Base-by-base conservation (phyloP, 805 yeast species). In the Spathaspora passalidarum region DNA sequence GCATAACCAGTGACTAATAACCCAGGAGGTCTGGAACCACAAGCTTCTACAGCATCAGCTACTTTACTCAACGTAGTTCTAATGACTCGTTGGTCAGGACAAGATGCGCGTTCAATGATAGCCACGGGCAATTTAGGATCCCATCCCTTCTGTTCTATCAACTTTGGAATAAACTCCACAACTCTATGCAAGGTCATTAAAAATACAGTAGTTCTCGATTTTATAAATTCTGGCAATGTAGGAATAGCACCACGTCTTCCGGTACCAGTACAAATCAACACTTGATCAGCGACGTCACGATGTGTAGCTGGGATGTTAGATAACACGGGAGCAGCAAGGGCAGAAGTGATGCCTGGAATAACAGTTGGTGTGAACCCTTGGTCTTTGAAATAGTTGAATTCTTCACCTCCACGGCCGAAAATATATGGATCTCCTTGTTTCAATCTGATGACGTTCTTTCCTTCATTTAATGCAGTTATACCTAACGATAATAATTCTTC, bases 361-460 rank as follows among this genome's bases (percentile, higher is more conserved):
- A 92, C 96, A 4, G 62, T 55, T 13, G 96, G 96, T 16, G 62
- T 72, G 55, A 58, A 88, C 0, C 96, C 96, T 55, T 84, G 78
- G 18, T 72, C 56, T 22, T 73, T 57, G 64, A 92, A 92, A 60
- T 73, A 91, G 8, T 79, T 56, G 61, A 64, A 88, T 59, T 92
- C 98, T 66, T 92, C 98, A 35, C 96, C 97, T 38, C 98, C 98
- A 51, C 98, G 80, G 3, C 98, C 98, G 62, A 88, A 92, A 25
- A 92, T 87, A 63, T 89, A 92, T 8, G 98, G 98, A 62, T 92
- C 98, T 26, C 98, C 98, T 66, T 92, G 98, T 63, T 92, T 92
- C 54, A 92, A 75, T 48, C 98, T 74, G 2, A 92, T 95, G 1
- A 92, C 96, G 46, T 80, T 81, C 56, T 80, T 75, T 13, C 97